A percentile compares a stretch with the other conserved stretches of the same genome.
Evolutionary conservation across 129 eudicot species (phyloP).

Genomic region (Glebionis coronaria): DNA sequence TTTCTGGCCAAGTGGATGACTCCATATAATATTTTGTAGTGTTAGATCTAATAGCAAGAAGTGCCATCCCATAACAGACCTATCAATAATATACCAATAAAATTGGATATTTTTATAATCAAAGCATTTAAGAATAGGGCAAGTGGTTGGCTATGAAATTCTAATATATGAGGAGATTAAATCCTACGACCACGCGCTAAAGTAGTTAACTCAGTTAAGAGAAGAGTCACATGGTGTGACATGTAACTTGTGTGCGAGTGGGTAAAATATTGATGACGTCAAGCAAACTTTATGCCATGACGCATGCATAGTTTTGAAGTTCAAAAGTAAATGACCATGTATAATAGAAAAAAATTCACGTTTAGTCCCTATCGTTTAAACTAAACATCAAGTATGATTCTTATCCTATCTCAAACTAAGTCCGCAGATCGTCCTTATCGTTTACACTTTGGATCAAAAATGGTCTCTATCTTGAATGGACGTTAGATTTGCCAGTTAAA

Average conservation of each 20-base stretch:
- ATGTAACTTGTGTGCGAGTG: conserved; percentile 1
- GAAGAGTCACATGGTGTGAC: background rate
- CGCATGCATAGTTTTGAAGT: background rate
- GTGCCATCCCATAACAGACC: background rate
- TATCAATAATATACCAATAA: conserved; percentile 22
- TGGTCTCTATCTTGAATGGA: too few species aligned
- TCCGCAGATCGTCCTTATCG: too few species aligned
- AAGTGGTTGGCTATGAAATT: conserved; percentile 16
- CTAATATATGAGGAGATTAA: conserved; percentile 7
- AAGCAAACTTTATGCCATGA: background rate
- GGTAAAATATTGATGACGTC: conserved; percentile 9
- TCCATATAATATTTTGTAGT: conserved; percentile 26
- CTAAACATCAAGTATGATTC: too few species aligned
- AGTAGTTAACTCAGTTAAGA: too few species aligned
- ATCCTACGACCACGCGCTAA: conserved; percentile 23
- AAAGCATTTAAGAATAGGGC: background rate
- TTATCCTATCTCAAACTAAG: too few species aligned
- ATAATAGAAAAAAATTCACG: too few species aligned
- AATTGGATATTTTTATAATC: background rate
- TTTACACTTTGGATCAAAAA: too few species aligned
- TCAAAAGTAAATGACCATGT: background rate
- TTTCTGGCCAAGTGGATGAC: conserved; percentile 33
- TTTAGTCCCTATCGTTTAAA: too few species aligned
- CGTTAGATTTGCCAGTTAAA: too few species aligned
- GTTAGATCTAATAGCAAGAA: conserved; percentile 16